A percentile compares a stretch with the other conserved stretches of the same genome.
These are phyloP conservation scores for Boletellus sp. DNA, from an alignment of 768 basidiomycete species.

Conservation along the genomic window DNA sequence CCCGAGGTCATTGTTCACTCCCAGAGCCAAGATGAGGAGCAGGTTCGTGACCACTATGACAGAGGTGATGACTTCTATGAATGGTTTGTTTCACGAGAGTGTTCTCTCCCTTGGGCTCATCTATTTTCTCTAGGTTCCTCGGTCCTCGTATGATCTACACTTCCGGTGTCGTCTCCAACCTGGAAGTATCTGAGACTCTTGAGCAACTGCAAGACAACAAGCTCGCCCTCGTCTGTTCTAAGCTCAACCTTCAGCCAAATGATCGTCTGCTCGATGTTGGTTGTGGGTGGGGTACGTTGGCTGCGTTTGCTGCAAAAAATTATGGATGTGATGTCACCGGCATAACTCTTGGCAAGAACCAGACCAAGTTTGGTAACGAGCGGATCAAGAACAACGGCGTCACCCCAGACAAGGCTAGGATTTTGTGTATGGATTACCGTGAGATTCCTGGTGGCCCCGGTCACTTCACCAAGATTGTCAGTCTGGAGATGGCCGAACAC, in stretches of 20 bases:
- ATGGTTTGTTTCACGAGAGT: conserved; percentile 44
- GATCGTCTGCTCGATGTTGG: conserved; percentile 86
- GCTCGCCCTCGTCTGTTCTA: conserved; percentile 90
- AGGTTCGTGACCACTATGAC: conserved; percentile 95
- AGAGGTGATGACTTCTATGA: conserved; percentile 95
- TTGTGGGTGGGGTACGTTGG: conserved; percentile 96
- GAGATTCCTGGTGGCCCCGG: conserved; percentile 76
- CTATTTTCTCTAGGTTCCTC: conserved; percentile 61
- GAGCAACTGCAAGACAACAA: conserved; percentile 99
- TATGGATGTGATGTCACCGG: conserved; percentile 96
- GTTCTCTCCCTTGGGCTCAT: neutral
- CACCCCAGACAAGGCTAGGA: conserved; percentile 70
- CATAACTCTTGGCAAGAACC: conserved; percentile 87
- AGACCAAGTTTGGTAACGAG: conserved; percentile 88
- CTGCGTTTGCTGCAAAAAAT: conserved; percentile 95
- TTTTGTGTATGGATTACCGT: conserved; percentile 90
- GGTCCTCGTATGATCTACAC: conserved; percentile 98
- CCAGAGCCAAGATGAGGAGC: conserved; percentile 88
- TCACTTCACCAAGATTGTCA: conserved; percentile 90
- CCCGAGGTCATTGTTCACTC: conserved; percentile 96
- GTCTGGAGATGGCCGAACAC: conserved; percentile 99
- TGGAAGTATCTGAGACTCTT: conserved; percentile 72
- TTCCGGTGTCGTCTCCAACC: conserved; percentile 77
- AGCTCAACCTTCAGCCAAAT: conserved; percentile 81
- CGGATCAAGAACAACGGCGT: conserved; percentile 80